Base-by-base conservation (phyloP, 345 rosid species). In the Gossypioides kirkii region DNA sequence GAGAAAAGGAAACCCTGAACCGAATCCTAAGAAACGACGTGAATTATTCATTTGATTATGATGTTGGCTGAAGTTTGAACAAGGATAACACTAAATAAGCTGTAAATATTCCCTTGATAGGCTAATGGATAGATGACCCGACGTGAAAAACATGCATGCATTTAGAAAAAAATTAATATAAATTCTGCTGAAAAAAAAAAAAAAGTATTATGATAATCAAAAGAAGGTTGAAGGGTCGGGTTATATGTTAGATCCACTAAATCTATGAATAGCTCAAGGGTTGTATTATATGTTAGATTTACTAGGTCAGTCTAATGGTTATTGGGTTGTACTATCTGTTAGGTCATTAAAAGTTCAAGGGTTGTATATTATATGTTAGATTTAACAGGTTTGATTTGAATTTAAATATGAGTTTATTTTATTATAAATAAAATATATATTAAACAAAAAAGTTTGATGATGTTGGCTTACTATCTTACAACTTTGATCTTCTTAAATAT, bases 1-100 rank as follows among this genome's bases (percentile, higher is more conserved):
- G 99, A 85, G 86, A 79, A 92, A 92, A 88, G 99, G 98, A 74
- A 95, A 88, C 77, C 91, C 89, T 0, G 97, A 90, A 61, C 87
- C 87, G 1, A 82, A 89, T 64, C 92, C 91, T 17, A 95, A 90
- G 86, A 95, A 95, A 82, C 83, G 99, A 69, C 98, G 98, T n/a
- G 92, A 90, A 9, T 77, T 80, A 12, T 79, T 84, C 63, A 79
- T 87, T 63, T 80, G 78, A 85, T 60, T 18, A 45, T 72, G 7
- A 2, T 4, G 38, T 61, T 1, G 14, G n/a, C n/a, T n/a, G n/a
- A n/a, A n/a, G n/a, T n/a, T n/a, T n/a, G n/a, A n/a, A n/a, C n/a
- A n/a, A n/a, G n/a, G n/a, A n/a, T n/a, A n/a, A n/a, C n/a, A 45
- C 66, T 59, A 68, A 59, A 17, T 71, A 36, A 76, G 25, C 61